Evolutionary conservation across 768 basidiomycete genomes (phyloP).

Genomic region (Leccinellum luteum): DNA sequence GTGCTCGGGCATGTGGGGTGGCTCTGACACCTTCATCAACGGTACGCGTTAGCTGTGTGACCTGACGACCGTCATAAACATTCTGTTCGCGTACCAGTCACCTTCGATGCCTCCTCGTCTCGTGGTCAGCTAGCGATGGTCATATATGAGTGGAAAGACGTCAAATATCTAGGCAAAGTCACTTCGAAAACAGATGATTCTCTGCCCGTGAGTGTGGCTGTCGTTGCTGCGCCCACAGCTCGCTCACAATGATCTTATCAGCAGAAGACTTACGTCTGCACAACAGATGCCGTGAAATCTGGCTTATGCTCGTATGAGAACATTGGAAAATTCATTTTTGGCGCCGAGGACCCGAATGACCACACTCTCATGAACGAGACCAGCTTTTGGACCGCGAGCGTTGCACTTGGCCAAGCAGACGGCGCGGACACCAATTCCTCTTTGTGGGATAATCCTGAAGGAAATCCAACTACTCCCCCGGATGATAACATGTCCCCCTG

Average conservation of each 20-base stretch:
- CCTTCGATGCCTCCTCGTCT: slow-evolving; percentile 65
- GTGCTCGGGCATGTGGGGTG: slow-evolving; percentile 95
- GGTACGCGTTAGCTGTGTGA: slow-evolving; percentile 43
- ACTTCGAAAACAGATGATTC: slow-evolving; percentile 52
- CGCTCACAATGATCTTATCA: slow-evolving; percentile 25
- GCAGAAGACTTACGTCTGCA: slow-evolving; percentile 95
- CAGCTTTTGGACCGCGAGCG: slow-evolving; percentile 83
- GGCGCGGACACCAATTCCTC: slow-evolving; percentile 19
- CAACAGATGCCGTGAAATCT: slow-evolving; percentile 67
- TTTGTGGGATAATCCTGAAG: slow-evolving; percentile 60
- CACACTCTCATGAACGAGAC: slow-evolving; percentile 66
- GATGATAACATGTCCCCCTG: slow-evolving; percentile 50
- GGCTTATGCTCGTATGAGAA: slow-evolving; percentile 67
- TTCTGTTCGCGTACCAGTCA: slow-evolving; percentile 44
- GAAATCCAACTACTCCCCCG: slow-evolving; percentile 54
- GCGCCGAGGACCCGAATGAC: slow-evolving; percentile 48
- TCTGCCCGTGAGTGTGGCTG: slow-evolving; percentile 56
- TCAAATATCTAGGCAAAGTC: slow-evolving; percentile 73
- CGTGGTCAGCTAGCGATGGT: slow-evolving; percentile 91
- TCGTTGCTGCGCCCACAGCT: slow-evolving; percentile 10
- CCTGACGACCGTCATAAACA: slow-evolving; percentile 17
- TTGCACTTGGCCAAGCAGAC: slow-evolving; percentile 51
- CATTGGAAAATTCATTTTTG: slow-evolving; percentile 89
- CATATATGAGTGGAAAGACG: slow-evolving; percentile 94
- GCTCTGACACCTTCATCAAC: slow-evolving; percentile 75